Base-by-base conservation (phyloP, 768 basidiomycete genomes). In the Tulasnella sp. region DNA sequence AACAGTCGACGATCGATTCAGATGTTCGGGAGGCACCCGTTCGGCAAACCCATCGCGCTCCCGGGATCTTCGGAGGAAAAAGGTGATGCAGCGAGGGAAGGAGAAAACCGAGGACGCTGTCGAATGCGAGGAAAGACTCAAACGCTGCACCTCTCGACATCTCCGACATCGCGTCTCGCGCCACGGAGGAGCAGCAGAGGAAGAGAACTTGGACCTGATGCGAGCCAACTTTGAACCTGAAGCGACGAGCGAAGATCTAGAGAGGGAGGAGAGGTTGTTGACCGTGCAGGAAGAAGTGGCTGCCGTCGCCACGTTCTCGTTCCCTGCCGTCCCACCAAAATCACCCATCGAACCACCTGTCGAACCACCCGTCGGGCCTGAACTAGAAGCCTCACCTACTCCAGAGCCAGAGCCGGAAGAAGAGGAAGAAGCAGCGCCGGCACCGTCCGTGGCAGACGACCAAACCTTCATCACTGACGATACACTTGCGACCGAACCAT, bases 61-160 rank as follows among this genome's bases (percentile, higher is more conserved):
- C n/a, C n/a, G n/a, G n/a, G 19, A 18, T 73, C 72, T 4, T 38
- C 36, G 72, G 42, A 76, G 27, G 44, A 76, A 24, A 44, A 76
- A 21, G 39, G 52, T 8, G 75, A 8, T 24, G 16, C 8, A 16
- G 40, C 74, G 27, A 46, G 39, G 46, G 46, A 48, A 16, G 14
- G 46, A 42, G 75, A 19, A 24, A 34, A 21, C 16, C 48, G 1
- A 18, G 56, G n/a, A 34, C 76, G 31, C 31, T 71, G 36, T 40
- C 36, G 38, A 62, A 62, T n/a, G 58, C 76, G 40, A 56, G 36
- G 27, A 52, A 27, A 5, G 46, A 31, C 48, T 71, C 76, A 16
- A 58, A 77, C 44, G 76, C 76, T 21, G 34, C 76, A 6, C 76
- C 76, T 10, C 68, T 77, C 12, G 76, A 71, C 21, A 73, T 5